These are phyloP conservation scores for Colletotrichum limetticola DNA, from an alignment of 2,329 filamentous ascomycete genomes.

Conservation along the genomic window DNA sequence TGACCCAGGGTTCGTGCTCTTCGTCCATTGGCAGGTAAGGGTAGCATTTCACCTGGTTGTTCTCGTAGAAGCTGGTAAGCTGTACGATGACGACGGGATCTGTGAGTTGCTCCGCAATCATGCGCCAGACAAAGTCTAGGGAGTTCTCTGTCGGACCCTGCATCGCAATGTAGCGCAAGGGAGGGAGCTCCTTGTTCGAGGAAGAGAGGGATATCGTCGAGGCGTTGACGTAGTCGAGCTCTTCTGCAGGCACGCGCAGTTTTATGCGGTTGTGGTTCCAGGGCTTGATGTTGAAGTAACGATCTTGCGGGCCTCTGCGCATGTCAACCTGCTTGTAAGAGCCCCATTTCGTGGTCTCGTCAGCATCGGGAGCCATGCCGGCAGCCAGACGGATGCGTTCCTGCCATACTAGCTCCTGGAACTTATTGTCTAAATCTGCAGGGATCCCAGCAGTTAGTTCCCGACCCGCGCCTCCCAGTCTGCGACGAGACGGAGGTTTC, in stretches of 20 bases:
- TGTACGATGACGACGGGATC: slow-evolving; percentile 89
- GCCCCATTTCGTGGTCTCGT: slow-evolving; percentile 46
- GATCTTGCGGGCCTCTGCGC: slow-evolving; percentile 67
- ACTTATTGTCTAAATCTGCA: slow-evolving; percentile 48
- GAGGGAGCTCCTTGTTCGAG: slow-evolving; percentile 48
- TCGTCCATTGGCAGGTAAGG: slow-evolving; percentile 81
- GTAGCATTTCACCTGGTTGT: slow-evolving; percentile 82
- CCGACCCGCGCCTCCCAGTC: slow-evolving; percentile 17
- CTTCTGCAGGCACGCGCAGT: slow-evolving; percentile 78
- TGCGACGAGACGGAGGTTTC: slow-evolving; percentile 25
- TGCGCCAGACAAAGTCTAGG: slow-evolving; percentile 90
- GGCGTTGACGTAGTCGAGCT: slow-evolving; percentile 85
- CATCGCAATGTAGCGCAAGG: slow-evolving; percentile 85
- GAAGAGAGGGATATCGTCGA: slow-evolving; percentile 72
- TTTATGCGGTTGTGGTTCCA: slow-evolving; percentile 89
- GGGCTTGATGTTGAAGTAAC: slow-evolving; percentile 90
- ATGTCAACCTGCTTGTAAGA: slow-evolving; percentile 47
- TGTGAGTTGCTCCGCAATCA: slow-evolving; percentile 83
- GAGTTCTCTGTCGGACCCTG: slow-evolving; percentile 86
- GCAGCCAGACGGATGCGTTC: slow-evolving; percentile 60
- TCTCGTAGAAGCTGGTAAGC: slow-evolving; percentile 90
- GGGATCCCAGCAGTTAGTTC: slow-evolving; percentile 19
- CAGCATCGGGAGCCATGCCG: slow-evolving; percentile 48
- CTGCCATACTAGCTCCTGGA: slow-evolving; percentile 63
- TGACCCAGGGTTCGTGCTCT: slow-evolving; percentile 61